Percentiles rank a stretch among this genome's conserved stretches.
phyloP scores from a whole-genome alignment of 192 early-diverging fungal genomes.

The Coemansia biformis region DNA sequence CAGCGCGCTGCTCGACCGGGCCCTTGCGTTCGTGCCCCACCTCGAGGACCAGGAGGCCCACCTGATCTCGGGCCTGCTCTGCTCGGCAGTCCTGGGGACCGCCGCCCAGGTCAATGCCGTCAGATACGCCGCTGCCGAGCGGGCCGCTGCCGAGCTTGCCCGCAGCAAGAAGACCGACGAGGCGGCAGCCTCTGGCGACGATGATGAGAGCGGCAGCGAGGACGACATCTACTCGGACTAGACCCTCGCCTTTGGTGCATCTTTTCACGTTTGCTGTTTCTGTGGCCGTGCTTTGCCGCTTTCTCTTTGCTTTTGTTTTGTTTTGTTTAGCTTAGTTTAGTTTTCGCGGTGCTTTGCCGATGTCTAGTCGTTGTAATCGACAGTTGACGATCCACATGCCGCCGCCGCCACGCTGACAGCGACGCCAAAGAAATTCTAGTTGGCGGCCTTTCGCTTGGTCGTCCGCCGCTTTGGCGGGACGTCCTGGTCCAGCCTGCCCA shows the following conservation, averaged over 20 bases:
- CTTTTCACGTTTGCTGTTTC: too few relatives aligned
- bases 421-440: too few relatives aligned
- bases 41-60: constrained; percentile 41
- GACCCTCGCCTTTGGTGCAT: too few relatives aligned
- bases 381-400: too few relatives aligned
- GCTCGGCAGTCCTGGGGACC: constrained; percentile 43
- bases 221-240: constrained; percentile 3
- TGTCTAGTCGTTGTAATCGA: too few relatives aligned
- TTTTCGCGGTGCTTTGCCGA: too few relatives aligned
- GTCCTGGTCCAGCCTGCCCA: constrained; percentile 21
- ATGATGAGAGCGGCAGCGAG: constrained; percentile 2
- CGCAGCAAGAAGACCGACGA: constrained; percentile 39
- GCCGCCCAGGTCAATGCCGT: constrained; percentile 22
- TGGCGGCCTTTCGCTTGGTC: constrained; percentile 6
- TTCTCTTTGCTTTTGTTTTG: neutral
- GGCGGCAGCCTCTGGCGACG: neutral
- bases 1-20: constrained; percentile 25
- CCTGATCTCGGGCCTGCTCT: constrained; percentile 37
- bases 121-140: constrained; percentile 27
- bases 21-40: constrained; percentile 36
- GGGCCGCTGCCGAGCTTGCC: constrained; percentile 6
- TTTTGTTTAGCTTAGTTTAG: neutral
- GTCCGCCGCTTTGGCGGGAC: neutral
- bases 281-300: too few relatives aligned
- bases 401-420: too few relatives aligned